Conservation (phyloP, 2,329 filamentous ascomycete genomes). For the Colletotrichum tabaci region DNA sequence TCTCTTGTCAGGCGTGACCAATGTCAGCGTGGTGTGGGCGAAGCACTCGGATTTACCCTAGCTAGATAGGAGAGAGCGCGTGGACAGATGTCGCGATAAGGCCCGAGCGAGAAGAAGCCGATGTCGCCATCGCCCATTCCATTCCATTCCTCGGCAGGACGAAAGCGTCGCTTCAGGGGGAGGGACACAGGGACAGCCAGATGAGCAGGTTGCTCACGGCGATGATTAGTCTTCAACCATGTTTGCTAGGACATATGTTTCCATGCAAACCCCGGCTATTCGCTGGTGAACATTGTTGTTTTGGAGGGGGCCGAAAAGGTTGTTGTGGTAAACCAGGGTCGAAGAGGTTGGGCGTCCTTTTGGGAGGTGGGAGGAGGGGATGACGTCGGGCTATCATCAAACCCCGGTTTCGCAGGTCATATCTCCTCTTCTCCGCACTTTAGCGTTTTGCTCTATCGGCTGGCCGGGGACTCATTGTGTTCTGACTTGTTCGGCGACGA, state of each 20-base stretch:
- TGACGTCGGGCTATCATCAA: slow-evolving; percentile 16
- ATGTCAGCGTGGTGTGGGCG: background rate
- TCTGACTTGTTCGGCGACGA: background rate
- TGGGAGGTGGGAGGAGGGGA: background rate
- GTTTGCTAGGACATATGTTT: background rate
- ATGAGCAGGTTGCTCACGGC: background rate
- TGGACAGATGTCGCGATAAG: slow-evolving; percentile 22
- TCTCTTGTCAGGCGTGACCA: background rate
- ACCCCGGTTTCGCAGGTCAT: slow-evolving; percentile 5
- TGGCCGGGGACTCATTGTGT: background rate
- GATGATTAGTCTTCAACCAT: background rate
- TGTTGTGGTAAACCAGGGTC: slow-evolving; percentile 22
- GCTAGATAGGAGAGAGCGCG: background rate
- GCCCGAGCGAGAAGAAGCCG: slow-evolving; percentile 7
- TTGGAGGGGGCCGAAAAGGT: slow-evolving; percentile 19
- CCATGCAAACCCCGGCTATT: background rate
- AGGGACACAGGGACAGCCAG: background rate
- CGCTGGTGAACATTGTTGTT: background rate
- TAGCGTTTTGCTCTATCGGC: background rate
- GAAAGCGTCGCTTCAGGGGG: slow-evolving; percentile 19
- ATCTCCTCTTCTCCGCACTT: slow-evolving; percentile 7
- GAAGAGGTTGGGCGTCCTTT: slow-evolving; percentile 13
- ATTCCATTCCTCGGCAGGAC: slow-evolving; percentile 17
- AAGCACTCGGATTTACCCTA: background rate
- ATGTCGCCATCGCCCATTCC: slow-evolving; percentile 32